Evolutionary conservation across 192 early-diverging fungal species (phyloP), one percentile per base, ranked within the genome.

Genomic region (Coemansia sp.): DNA sequence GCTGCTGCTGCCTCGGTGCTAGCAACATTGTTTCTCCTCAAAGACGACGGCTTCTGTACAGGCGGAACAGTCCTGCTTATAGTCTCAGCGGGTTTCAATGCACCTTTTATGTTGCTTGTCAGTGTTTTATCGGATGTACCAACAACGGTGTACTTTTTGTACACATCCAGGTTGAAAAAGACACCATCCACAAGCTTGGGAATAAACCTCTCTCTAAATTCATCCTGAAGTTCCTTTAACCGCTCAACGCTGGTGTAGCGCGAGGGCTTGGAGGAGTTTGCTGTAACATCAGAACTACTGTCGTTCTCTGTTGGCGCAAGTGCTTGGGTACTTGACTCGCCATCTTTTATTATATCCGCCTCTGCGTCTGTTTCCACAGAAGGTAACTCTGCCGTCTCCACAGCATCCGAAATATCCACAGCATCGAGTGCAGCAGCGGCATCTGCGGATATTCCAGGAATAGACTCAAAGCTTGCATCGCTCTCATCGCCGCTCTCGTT

Each of bases 21-120:
- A 26, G 7, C 12, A 8, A 8, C 1, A 32, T 47, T 40, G 56
- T 58, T 58, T 41, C 39, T 11, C 39, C 56, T 51, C 18, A 78
- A 43, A 5, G 76, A 78, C 3, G 76, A 78, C 21, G 71, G 76
- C 65, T 78, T 78, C n/a, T 78, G 76, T 13, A 61, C 8, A 1
- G 63, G 42, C 13, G 46, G 43, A 19, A 32, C 36, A 37, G 49
- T 37, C 18, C 15, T 58, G n/a, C n/a, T 18, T 58, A 36, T 4
- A 58, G 37, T 41, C 11, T 41, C 32, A 12, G 58, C 22, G 11
- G 62, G 21, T 1, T 39, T 51, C n/a, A 59, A 3, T 11, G 10
- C 45, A n/a, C 19, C 22, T 0, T 52, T 8, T 21, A 22, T 1
- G 2, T 13, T 48, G 7, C 19, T 39, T 2, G 40, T 16, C 42